Percentiles rank a stretch among this genome's conserved stretches.
These are phyloP conservation scores for Pyrus bretschneideri DNA, from an alignment of 306 rosid genomes.

Conservation along the genomic window DNA sequence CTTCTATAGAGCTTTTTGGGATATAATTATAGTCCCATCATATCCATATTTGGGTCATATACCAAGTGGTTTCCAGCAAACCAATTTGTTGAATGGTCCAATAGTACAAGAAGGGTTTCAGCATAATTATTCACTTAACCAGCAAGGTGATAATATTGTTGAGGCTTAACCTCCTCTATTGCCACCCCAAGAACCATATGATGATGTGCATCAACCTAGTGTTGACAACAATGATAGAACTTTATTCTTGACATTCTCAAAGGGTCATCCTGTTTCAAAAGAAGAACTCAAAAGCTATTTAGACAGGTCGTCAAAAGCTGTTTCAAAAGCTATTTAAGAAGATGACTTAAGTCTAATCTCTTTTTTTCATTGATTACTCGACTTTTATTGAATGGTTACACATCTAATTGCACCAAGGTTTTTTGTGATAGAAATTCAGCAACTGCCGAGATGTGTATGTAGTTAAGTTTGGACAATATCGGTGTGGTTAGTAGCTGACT, in stretches of 20 bases:
- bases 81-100: background rate
- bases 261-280: background rate
- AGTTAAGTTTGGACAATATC: too few species aligned
- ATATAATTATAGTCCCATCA: background rate
- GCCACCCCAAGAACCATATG: background rate
- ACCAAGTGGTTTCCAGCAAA: background rate
- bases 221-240: background rate
- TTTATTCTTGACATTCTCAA: constrained; percentile 8
- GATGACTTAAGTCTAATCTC: background rate
- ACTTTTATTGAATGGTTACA: background rate
- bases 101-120: background rate
- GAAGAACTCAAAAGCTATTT: constrained; percentile 10
- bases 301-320: background rate
- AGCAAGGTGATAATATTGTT: background rate
- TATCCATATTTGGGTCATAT: background rate
- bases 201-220: background rate
- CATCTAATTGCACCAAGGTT: too few species aligned
- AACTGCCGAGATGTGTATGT: too few species aligned
- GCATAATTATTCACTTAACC: background rate
- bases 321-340: too few species aligned
- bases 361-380: background rate
- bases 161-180: background rate
- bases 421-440: too few species aligned
- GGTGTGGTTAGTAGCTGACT: too few species aligned
- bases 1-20: background rate